Evolutionary conservation across 2,329 filamentous ascomycete species (phyloP), one percentile per base, ranked within the genome.

Genomic region (Colletotrichum viniferum): DNA sequence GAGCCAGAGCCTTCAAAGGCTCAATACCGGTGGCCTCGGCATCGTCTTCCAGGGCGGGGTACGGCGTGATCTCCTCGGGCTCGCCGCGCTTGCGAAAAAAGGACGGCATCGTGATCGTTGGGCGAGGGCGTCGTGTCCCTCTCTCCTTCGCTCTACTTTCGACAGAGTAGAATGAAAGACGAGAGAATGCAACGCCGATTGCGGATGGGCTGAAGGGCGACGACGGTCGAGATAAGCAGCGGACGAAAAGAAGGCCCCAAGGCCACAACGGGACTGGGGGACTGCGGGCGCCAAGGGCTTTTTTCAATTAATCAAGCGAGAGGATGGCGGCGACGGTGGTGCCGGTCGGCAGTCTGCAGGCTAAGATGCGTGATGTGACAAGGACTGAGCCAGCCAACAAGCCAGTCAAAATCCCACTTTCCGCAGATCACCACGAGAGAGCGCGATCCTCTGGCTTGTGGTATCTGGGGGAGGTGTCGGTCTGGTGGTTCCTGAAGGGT

Each of bases 61-160:
- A 81, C 76, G 86, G 86, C 69, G 84, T 87, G 79, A 87, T 84
- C 73, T 86, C 84, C 81, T 87, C 86, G 75, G 84, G 81, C 82
- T 87, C 85, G 77, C 85, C 85, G 79, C 87, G 85, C 80, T 86
- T 87, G 80, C 86, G 86, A 77, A 88, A 87, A 76, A 87, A 79
- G 66, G 81, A 83, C 73, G 80, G 80, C 73, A 81, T 80, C 82
- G 85, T 85, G 77, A 74, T 30, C 30, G 24, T 21, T 64, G 60
- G 32, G 18, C 43, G 69, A 67, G 62, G 26, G 55, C 24, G 66
- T 68, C 61, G 21, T 12, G 30, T 63, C 24, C 32, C 60, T 48
- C 74, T 74, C 70, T 56, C 70, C 74, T 66, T 73, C 73, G 66
- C 65, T 70, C 74, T 76, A 74, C 74, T 56, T 60, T 66, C 60